A percentile compares a stretch with the other conserved stretches of the same genome.
Conservation (phyloP, 208 protist species). For the Trypanosoma vivax region DNA sequence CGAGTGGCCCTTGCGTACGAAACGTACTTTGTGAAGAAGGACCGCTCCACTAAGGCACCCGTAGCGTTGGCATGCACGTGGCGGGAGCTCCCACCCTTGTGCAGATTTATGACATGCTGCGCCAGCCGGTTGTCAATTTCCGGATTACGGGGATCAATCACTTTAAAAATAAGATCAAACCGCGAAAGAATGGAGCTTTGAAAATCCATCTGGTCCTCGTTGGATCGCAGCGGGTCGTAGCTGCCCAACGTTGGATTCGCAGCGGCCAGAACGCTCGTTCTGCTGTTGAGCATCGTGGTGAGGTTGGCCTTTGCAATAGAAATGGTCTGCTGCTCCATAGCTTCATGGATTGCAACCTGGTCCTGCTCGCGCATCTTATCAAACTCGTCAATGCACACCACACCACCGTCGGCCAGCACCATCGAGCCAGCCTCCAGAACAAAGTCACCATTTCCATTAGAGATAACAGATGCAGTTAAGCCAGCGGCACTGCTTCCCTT, state of each 20-base stretch:
- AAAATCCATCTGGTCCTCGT: slow-evolving; percentile 93
- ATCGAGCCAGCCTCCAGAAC: slow-evolving; percentile 99
- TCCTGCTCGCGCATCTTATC: slow-evolving; percentile 99
- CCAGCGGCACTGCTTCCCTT: slow-evolving; percentile 98
- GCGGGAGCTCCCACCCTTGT: slow-evolving; percentile 82
- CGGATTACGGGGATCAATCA: slow-evolving; percentile 95
- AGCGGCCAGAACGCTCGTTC: slow-evolving; percentile 98
- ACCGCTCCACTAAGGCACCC: slow-evolving; percentile 44
- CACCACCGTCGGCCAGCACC: slow-evolving; percentile 99
- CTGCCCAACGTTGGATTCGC: slow-evolving; percentile 98
- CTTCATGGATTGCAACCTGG: slow-evolving; percentile 99
- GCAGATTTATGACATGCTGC: slow-evolving; percentile 94
- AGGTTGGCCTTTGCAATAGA: slow-evolving; percentile 99
- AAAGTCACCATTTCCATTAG: slow-evolving; percentile 93
- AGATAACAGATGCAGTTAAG: slow-evolving; percentile 96
- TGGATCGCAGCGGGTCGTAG: slow-evolving; percentile 86
- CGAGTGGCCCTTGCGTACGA: slow-evolving; percentile 88
- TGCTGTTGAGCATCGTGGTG: slow-evolving; percentile 99
- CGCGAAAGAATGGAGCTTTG: slow-evolving; percentile 99
- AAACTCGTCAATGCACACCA: slow-evolving; percentile 99
- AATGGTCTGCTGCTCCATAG: slow-evolving; percentile 99
- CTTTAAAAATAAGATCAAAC: slow-evolving; percentile 99
- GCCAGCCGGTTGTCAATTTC: slow-evolving; percentile 92
- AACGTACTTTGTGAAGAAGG: slow-evolving; percentile 95
- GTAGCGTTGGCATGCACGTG: slow-evolving; percentile 28